Base-by-base conservation (phyloP, 208 protist genomes). In the Crithidia bombi region DNA sequence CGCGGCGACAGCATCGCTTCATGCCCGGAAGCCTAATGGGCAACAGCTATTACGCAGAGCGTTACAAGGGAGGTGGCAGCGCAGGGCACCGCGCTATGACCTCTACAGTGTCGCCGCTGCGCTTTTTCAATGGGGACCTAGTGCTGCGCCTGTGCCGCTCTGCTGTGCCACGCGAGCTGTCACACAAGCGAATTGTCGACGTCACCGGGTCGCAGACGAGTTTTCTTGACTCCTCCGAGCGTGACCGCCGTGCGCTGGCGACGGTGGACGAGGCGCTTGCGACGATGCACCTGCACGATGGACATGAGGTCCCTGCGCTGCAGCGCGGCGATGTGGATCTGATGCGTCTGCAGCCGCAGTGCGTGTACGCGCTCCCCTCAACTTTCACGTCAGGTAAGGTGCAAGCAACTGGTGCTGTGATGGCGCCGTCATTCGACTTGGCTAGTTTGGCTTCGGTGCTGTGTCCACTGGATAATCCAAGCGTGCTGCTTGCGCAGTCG, bases 261-360 rank as follows among this genome's bases (percentile, higher is more conserved):
- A 78, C 78, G 10, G 25, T 92, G 9, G 83, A 91, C 33, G 86
- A 86, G 69, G 76, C 83, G 10, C 38, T 93, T 7, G 30, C 76
- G n/a, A 89, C 75, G 9, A 95, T 95, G 90, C 90, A 95, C 77
- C 62, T 89, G 17, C 80, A 93, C 65, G 86, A 95, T 56, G 90
- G 90, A 36, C 73, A 82, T 49, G 87, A 91, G 70, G 79, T 95
- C 51, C 90, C 90, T 17, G 87, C 79, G 43, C 61, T 95, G 64
- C 65, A 78, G 33, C 83, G 87, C 64, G 90, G 90, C 21, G 65
- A 80, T 35, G 80, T 91, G 25, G 59, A 81, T 35, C 21, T 87
- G n/a, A 79, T 89, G 9, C 80, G 68, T 26, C 65, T 95, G 32
- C 33, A 44, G 11, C 71, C 87, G 47, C 55, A 83, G 50, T 86